phyloP scores from a whole-genome alignment of 805 yeast genomes.

The Jamesozyma spencerorum region DNA sequence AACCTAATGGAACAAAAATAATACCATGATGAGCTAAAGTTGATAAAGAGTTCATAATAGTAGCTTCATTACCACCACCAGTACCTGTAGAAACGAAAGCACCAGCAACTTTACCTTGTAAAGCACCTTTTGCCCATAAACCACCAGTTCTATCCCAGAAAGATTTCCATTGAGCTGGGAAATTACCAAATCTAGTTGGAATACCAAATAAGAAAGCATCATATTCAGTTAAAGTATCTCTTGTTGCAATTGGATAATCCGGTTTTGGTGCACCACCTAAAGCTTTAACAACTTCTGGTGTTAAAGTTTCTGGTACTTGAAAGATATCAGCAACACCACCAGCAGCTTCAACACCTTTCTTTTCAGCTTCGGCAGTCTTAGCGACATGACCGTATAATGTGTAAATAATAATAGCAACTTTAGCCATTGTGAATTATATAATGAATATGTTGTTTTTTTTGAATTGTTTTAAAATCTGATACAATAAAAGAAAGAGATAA shows the following conservation, averaged over 20 bases:
- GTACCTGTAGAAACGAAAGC: constrained; percentile 67
- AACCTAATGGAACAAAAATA: constrained; percentile 72
- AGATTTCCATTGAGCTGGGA: constrained; percentile 69
- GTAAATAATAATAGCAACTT: constrained; percentile 70
- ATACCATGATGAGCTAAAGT: constrained; percentile 72
- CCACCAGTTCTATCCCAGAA: constrained; percentile 76
- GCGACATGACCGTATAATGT: constrained; percentile 75
- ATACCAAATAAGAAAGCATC: constrained; percentile 81
- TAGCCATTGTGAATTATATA: constrained; percentile 17
- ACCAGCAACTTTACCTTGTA: constrained; percentile 67
- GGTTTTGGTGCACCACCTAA: constrained; percentile 60
- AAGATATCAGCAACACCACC: constrained; percentile 64
- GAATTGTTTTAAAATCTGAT: neutral
- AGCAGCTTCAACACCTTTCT: constrained; percentile 58
- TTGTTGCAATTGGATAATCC: constrained; percentile 53
- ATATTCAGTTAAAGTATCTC: constrained; percentile 48
- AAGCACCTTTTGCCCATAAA: constrained; percentile 66
- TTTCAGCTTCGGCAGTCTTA: constrained; percentile 56
- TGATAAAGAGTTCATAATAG: constrained; percentile 56
- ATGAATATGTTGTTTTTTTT: neutral
- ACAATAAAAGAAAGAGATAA: neutral
- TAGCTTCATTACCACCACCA: constrained; percentile 79
- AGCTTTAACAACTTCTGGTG: constrained; percentile 48
- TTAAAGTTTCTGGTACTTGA: constrained; percentile 74
- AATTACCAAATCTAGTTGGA: constrained; percentile 78